Evolutionary conservation across 169 alveolate genomes (phyloP).

Genomic region (Plasmodium relictum): DNA sequence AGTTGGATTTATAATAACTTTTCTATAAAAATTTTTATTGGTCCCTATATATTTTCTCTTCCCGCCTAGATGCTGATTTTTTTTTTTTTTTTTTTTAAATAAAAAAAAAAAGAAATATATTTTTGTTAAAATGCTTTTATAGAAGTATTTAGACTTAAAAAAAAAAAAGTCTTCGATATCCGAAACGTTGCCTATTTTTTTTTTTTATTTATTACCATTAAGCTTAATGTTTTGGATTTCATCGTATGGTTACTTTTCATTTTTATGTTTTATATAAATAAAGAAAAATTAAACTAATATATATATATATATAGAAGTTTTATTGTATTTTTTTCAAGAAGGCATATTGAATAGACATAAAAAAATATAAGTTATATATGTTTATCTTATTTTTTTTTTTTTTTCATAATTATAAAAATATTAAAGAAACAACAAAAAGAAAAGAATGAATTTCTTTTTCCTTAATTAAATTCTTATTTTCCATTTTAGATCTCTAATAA

Average conservation of each 20-base stretch:
- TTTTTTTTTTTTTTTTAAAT: too few species aligned
- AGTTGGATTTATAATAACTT: conserved; percentile 75
- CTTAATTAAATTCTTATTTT: too few species aligned
- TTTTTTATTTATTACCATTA: conserved; percentile 43
- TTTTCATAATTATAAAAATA: too few species aligned
- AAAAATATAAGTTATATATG: neutral
- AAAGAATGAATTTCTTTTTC: neutral
- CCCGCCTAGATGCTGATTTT: conserved; percentile 36
- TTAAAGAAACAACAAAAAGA: too few species aligned
- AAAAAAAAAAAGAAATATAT: neutral
- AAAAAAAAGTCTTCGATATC: neutral
- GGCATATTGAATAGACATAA: neutral
- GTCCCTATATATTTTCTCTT: conserved; percentile 46
- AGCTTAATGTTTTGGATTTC: conserved; percentile 37
- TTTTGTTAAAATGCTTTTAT: neutral
- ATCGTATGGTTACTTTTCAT: conserved; percentile 28
- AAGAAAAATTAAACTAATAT: neutral
- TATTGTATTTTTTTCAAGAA: neutral
- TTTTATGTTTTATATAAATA: neutral
- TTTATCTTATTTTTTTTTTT: neutral
- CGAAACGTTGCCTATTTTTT: neutral
- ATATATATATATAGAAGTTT: neutral
- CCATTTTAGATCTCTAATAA: too few species aligned
- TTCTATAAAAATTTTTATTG: conserved; percentile 61
- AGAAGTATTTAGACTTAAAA: neutral